Evolutionary conservation across 139 green algal genomes (phyloP).

Genomic region (Deuterostichococcus epilithicus): DNA sequence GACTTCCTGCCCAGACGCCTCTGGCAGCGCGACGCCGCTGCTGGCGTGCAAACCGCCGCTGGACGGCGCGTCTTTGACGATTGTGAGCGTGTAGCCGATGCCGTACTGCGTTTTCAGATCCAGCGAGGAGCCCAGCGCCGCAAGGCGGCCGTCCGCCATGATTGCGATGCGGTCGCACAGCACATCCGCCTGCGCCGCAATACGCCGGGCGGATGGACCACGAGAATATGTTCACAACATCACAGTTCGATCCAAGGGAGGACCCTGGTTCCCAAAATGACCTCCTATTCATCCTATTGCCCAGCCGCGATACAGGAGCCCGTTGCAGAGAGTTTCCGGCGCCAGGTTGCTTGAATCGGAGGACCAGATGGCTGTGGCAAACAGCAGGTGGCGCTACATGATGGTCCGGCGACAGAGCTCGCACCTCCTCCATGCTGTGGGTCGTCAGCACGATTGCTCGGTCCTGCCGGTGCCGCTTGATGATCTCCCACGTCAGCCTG

Average conservation of each 20-base stretch:
- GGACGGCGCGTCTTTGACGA: constrained; percentile 17
- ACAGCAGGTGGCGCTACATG: too few species aligned
- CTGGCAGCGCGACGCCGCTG: neutral
- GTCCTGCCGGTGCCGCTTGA: constrained; percentile 42
- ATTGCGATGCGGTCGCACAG: constrained; percentile 77
- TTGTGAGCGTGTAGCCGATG: constrained; percentile 73
- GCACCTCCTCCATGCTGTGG: constrained; percentile 70
- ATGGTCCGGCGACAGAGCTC: too few species aligned
- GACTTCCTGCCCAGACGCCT: neutral
- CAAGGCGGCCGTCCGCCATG: constrained; percentile 64
- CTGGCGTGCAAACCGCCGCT: neutral
- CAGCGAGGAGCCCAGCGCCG: constrained; percentile 60
- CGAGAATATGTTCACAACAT: constrained; percentile 12
- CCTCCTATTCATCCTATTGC: too few species aligned
- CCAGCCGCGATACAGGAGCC: too few species aligned
- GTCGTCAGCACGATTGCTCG: constrained; percentile 89
- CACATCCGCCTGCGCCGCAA: constrained; percentile 75
- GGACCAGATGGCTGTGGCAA: too few species aligned
- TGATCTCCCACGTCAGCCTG: constrained; percentile 76
- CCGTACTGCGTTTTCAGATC: constrained; percentile 68
- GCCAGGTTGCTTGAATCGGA: too few species aligned
- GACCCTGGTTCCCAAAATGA: too few species aligned
- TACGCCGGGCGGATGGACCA: neutral
- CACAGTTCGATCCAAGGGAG: neutral
- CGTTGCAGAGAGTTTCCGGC: too few species aligned